A percentile compares a stretch with the other conserved stretches of the same genome.
Conservation (phyloP, 2,329 filamentous ascomycete genomes). For the Cryphonectria naterciae region DNA sequence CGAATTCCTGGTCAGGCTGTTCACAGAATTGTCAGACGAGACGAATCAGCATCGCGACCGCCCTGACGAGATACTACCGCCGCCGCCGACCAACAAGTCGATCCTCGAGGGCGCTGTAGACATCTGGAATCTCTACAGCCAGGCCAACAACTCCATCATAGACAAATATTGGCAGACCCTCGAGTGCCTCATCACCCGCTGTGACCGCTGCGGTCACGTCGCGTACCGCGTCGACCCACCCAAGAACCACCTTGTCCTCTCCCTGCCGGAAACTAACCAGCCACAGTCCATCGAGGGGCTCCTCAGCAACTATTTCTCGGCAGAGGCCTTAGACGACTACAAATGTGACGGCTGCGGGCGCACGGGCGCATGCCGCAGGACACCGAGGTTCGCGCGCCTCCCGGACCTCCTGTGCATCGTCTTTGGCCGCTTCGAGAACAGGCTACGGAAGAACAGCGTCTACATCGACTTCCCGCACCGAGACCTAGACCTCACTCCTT, state of each 20-base stretch:
- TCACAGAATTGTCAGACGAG: constrained; percentile 84
- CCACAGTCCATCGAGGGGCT: constrained; percentile 59
- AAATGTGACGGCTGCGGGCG: constrained; percentile 77
- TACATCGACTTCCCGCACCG: constrained; percentile 78
- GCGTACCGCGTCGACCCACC: constrained; percentile 46
- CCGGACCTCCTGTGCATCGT: constrained; percentile 79
- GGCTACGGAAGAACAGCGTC: constrained; percentile 67
- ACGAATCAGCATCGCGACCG: constrained; percentile 66
- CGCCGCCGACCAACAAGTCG: constrained; percentile 31
- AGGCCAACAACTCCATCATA: constrained; percentile 74
- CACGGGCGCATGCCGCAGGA: constrained; percentile 69
- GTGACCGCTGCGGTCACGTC: constrained; percentile 60
- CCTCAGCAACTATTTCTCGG: constrained; percentile 69
- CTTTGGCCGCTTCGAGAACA: constrained; percentile 63
- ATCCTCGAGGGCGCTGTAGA: constrained; percentile 64
- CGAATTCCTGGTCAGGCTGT: constrained; percentile 83
- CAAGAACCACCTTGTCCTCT: constrained; percentile 59
- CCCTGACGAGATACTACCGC: constrained; percentile 32
- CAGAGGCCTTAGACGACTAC: constrained; percentile 70
- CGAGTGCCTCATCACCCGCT: constrained; percentile 72
- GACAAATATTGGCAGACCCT: constrained; percentile 80
- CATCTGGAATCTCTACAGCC: constrained; percentile 75
- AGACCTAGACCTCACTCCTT: constrained; percentile 60
- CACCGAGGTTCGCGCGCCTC: constrained; percentile 74
- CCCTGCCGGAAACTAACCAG: constrained; percentile 40